These are phyloP conservation scores for Trametes coccinea DNA, from an alignment of 768 basidiomycete species.

Conservation along the genomic window DNA sequence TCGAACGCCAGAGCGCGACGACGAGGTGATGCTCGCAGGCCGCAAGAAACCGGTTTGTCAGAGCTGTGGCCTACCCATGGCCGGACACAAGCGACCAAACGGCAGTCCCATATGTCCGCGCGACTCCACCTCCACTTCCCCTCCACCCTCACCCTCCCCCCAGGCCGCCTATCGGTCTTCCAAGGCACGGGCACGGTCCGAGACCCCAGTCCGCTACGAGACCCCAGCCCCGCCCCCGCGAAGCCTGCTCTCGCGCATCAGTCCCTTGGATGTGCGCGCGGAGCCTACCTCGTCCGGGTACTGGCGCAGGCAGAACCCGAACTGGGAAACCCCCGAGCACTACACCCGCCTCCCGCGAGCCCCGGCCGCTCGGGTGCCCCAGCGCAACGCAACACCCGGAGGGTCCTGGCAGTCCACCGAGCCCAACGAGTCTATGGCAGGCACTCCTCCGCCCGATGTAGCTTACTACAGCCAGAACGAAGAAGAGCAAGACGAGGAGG, in stretches of 20 bases:
- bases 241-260: slow-evolving; percentile 2
- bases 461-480: background rate
- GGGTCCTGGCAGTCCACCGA: slow-evolving; percentile 30
- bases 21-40: background rate
- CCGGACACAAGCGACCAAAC: slow-evolving; percentile 39
- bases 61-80: slow-evolving; percentile 39
- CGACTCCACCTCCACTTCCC: slow-evolving; percentile 6
- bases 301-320: slow-evolving; percentile 36
- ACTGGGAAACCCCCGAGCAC: slow-evolving; percentile 32
- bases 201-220: background rate
- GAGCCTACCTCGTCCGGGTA: slow-evolving; percentile 23
- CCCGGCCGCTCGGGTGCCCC: slow-evolving; percentile 5
- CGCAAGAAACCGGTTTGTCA: slow-evolving; percentile 38
- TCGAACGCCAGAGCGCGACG: background rate
- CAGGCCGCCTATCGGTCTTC: background rate
- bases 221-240: background rate
- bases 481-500: slow-evolving; percentile 4
- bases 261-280: slow-evolving; percentile 11
- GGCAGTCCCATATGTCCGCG: slow-evolving; percentile 36
- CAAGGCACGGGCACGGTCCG: background rate
- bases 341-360: slow-evolving; percentile 1
- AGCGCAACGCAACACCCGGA: slow-evolving; percentile 11
- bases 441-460: background rate
- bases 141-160: background rate
- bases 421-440: slow-evolving; percentile 15